A percentile compares a stretch with the other conserved stretches of the same genome.
Conservation (phyloP, 768 basidiomycete species). For the Clavulina sp. region DNA sequence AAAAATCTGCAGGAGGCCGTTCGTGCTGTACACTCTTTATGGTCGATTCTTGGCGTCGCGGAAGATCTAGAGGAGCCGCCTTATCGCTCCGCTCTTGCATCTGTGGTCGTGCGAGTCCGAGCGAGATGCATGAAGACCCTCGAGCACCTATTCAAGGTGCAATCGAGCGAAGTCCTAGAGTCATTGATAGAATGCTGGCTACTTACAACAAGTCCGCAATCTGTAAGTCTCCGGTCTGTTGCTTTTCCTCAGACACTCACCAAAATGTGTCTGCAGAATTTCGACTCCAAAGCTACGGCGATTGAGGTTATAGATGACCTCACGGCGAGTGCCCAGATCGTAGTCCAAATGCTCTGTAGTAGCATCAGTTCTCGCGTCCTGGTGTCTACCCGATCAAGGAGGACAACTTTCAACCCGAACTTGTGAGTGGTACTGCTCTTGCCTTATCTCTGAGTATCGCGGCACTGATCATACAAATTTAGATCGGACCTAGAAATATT, state of each 20-base stretch:
- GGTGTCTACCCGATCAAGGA: conserved; percentile 39
- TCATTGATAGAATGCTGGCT: conserved; percentile 73
- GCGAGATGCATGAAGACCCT: conserved; percentile 58
- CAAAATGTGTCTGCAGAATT: neutral
- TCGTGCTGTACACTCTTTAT: conserved; percentile 57
- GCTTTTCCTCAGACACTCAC: neutral
- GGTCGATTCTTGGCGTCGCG: conserved; percentile 26
- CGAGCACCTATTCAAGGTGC: conserved; percentile 70
- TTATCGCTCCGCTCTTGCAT: conserved; percentile 45
- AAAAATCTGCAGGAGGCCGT: conserved; percentile 66
- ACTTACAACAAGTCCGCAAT: neutral
- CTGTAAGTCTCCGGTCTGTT: neutral
- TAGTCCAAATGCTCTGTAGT: conserved; percentile 81
- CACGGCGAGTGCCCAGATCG: conserved; percentile 66
- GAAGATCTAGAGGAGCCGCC: conserved; percentile 18
- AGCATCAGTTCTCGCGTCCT: conserved; percentile 47
- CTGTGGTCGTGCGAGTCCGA: conserved; percentile 50
- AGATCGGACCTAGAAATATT: conserved; percentile 62
- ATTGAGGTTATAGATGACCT: conserved; percentile 77
- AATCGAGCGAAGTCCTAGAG: conserved; percentile 68
- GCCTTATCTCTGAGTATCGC: neutral
- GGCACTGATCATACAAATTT: neutral
- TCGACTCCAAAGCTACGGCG: no score
- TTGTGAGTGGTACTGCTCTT: conserved; percentile 30
- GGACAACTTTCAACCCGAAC: conserved; percentile 42